A percentile compares a stretch with the other conserved stretches of the same genome.
Conservation (phyloP, 352 stramenopile species). For the Globisporangium cystogenes region DNA sequence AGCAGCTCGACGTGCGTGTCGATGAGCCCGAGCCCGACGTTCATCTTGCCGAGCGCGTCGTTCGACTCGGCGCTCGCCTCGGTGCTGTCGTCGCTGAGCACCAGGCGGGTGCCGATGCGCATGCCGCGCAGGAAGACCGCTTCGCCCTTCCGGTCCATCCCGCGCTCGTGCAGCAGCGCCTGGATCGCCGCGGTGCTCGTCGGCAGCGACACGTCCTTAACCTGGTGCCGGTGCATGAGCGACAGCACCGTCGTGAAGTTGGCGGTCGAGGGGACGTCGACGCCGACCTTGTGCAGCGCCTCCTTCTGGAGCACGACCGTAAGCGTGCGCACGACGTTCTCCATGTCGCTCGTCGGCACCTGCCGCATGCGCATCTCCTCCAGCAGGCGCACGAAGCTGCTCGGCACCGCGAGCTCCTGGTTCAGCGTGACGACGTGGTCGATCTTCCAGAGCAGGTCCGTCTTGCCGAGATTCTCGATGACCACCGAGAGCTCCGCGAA, state of each 20-base stretch:
- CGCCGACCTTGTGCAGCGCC: constrained; percentile 25
- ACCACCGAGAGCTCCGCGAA: constrained; percentile 57
- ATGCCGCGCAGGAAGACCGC: constrained; percentile 50
- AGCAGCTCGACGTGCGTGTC: constrained; percentile 64
- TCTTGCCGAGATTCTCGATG: constrained; percentile 63
- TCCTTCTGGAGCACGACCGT: constrained; percentile 60
- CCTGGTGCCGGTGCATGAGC: constrained; percentile 50
- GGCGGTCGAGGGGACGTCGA: constrained; percentile 39
- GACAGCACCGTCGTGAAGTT: constrained; percentile 40
- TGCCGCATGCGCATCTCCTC: constrained; percentile 49
- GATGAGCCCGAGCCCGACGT: constrained; percentile 48
- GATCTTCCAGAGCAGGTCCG: constrained; percentile 73
- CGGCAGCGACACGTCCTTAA: constrained; percentile 48
- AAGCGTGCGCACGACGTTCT: constrained; percentile 53
- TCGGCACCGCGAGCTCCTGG: constrained; percentile 46
- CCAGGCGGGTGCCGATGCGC: constrained; percentile 50
- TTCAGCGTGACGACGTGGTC: constrained; percentile 57
- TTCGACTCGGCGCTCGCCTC: neutral
- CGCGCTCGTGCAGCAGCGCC: constrained; percentile 30
- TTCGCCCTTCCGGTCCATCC: constrained; percentile 62
- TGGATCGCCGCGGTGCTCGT: constrained; percentile 36
- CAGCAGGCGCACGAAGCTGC: constrained; percentile 32
- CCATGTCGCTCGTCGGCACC: constrained; percentile 46
- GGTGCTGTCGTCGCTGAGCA: constrained; percentile 16
- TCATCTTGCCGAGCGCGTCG: constrained; percentile 15